Conservation (phyloP, 2,329 filamentous ascomycete genomes). For the Paraphaeosphaeria sporulosa region DNA sequence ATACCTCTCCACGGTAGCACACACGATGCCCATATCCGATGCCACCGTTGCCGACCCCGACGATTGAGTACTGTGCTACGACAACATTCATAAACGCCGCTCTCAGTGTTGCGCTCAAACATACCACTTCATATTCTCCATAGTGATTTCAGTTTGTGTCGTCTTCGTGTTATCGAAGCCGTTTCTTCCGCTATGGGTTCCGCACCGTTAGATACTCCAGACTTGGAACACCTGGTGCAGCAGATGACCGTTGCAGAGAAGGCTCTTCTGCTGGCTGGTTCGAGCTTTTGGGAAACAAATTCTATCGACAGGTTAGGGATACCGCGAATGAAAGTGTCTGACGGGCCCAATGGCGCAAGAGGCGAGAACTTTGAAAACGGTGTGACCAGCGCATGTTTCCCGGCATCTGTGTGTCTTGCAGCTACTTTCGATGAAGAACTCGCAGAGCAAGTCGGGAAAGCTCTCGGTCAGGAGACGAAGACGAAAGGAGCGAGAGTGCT, state of each 20-base stretch:
- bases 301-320: conserved; percentile 63
- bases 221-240: too few species aligned
- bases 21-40: too few species aligned
- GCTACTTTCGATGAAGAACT: conserved; percentile 34
- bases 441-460: conserved; percentile 24
- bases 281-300: conserved; percentile 70
- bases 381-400: conserved; percentile 72
- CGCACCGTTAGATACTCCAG: too few species aligned
- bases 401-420: conserved; percentile 72
- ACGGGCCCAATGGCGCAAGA: conserved; percentile 70
- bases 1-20: too few species aligned
- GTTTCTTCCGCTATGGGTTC: too few species aligned
- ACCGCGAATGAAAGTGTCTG: conserved; percentile 65
- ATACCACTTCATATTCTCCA: too few species aligned
- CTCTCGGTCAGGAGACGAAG: conserved; percentile 27
- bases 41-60: too few species aligned
- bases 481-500: conserved; percentile 23
- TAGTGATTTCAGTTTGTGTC: too few species aligned
- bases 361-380: conserved; percentile 68
- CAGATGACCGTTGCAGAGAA: conserved; percentile 7
- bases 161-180: too few species aligned
- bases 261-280: neutral
- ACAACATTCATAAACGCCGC: too few species aligned
- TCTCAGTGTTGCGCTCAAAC: too few species aligned
- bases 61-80: too few species aligned